phyloP scores from a whole-genome alignment of 202 grass and related monocot species.

The Setaria viridis region DNA sequence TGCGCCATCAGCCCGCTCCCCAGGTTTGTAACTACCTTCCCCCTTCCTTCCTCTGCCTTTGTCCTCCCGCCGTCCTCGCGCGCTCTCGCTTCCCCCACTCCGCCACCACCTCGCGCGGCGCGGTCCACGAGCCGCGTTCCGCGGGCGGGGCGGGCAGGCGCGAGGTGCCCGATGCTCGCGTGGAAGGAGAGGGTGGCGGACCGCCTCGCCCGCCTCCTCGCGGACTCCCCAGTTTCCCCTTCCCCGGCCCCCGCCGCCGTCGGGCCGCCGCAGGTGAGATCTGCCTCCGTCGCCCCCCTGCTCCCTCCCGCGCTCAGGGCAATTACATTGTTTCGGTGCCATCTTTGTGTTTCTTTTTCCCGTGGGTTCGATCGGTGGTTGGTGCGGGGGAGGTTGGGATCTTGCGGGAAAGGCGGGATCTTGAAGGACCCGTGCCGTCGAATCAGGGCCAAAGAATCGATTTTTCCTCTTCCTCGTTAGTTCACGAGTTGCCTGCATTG shows the following conservation, averaged over 20 bases:
- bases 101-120: background rate
- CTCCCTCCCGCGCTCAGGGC: background rate
- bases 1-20: too few species aligned
- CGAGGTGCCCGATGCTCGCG: constrained; percentile 52
- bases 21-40: background rate
- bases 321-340: background rate
- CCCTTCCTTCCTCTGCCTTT: too few species aligned
- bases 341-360: background rate
- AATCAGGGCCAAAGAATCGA: background rate
- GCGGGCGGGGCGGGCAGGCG: background rate
- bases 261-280: constrained; percentile 55
- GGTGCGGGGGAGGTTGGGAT: constrained; percentile 3
- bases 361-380: constrained; percentile 23
- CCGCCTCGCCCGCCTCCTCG: constrained; percentile 73
- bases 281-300: background rate
- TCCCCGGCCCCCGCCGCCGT: constrained; percentile 40
- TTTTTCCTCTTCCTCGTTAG: background rate
- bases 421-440: background rate
- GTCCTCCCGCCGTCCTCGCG: background rate
- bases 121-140: background rate
- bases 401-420: constrained; percentile 6
- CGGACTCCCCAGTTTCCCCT: constrained; percentile 58
- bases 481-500: background rate
- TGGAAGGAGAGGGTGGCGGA: constrained; percentile 86
- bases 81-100: background rate